A percentile compares a stretch with the other conserved stretches of the same genome.
Conservation (phyloP, 2,329 filamentous ascomycete species). For the Pseudogymnoascus sp. region DNA sequence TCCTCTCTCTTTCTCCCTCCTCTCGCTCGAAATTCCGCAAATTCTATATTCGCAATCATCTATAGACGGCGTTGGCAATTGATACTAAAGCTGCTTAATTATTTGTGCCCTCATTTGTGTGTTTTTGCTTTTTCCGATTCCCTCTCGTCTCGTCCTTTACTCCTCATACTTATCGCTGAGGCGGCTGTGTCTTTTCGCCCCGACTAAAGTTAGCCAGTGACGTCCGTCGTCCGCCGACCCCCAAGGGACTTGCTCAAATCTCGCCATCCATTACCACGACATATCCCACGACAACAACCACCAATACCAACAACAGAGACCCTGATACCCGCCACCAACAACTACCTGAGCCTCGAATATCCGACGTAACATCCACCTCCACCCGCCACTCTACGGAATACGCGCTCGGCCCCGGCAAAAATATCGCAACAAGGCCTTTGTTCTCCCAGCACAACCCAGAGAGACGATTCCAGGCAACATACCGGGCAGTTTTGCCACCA, state of each 20-base stretch:
- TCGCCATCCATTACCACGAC: background rate
- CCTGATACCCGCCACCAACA: background rate
- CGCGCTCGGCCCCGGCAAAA: background rate
- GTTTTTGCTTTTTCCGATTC: background rate
- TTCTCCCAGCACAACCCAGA: background rate
- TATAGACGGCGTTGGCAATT: background rate
- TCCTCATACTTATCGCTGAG: background rate
- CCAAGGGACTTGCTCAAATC: background rate
- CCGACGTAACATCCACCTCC: background rate
- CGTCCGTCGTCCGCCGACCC: background rate
- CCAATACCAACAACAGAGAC: background rate
- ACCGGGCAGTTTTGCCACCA: constrained; percentile 8
- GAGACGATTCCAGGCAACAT: background rate
- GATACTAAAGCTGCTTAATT: background rate
- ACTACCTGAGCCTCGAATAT: background rate
- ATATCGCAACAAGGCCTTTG: background rate
- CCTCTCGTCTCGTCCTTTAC: background rate
- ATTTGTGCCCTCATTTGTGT: background rate
- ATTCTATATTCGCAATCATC: background rate
- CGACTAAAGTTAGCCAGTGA: background rate
- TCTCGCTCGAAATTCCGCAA: background rate
- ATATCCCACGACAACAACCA: background rate
- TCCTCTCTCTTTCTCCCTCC: background rate
- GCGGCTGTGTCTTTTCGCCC: background rate
- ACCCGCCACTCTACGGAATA: background rate